A percentile compares a stretch with the other conserved stretches of the same genome.
phyloP scores from a whole-genome alignment of 306 rosid species.

The Prunus mongolica region DNA sequence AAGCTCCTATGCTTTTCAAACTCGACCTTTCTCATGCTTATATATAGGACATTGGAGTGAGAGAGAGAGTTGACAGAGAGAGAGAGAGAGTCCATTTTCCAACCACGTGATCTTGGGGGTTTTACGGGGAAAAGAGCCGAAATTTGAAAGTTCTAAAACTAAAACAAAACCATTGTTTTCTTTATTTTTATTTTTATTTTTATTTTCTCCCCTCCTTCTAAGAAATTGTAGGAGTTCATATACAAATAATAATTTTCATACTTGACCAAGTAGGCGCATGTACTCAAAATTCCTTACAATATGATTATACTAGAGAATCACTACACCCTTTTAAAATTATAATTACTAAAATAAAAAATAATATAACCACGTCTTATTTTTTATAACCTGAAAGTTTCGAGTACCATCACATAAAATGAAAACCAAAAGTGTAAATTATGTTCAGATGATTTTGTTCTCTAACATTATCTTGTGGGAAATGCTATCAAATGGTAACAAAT shows the following conservation, averaged over 20 bases:
- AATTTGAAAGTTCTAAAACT: neutral
- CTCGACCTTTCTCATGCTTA: neutral
- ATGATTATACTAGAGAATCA: neutral
- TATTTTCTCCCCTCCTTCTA: neutral
- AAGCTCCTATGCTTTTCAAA: neutral
- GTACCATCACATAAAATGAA: neutral
- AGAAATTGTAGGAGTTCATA: neutral
- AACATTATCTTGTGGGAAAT: too few relatives aligned
- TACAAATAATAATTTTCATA: neutral
- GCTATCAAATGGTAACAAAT: too few relatives aligned
- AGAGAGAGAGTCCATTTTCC: constrained; percentile 10
- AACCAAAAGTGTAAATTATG: neutral
- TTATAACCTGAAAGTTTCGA: neutral
- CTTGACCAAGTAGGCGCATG: constrained; percentile 4
- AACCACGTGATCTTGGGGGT: constrained; percentile 6
- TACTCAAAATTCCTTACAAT: neutral
- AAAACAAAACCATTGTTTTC: neutral
- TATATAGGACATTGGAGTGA: neutral
- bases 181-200: neutral
- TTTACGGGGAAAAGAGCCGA: constrained; percentile 4
- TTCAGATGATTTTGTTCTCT: neutral
- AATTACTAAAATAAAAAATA: neutral
- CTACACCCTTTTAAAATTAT: too few relatives aligned
- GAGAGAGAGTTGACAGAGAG: neutral
- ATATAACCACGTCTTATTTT: neutral